These are phyloP conservation scores for Diplodia sapinea DNA, from an alignment of 2,329 filamentous ascomycete genomes.

Conservation along the genomic window DNA sequence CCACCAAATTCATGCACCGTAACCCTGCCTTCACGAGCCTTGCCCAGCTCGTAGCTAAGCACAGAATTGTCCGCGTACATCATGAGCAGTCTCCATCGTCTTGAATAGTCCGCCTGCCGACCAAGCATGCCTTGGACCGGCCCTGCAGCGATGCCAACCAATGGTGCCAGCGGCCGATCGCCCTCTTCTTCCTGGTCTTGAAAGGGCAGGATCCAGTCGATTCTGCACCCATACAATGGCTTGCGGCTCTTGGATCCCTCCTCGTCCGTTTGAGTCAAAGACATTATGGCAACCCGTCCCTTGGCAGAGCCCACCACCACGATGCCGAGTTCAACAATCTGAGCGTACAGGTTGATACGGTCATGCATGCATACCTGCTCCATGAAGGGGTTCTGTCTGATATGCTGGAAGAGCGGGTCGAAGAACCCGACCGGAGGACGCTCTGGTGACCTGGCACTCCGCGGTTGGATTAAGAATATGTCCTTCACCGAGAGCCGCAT, in stretches of 20 bases:
- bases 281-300: constrained; percentile 68
- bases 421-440: constrained; percentile 11
- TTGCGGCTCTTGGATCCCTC: constrained; percentile 32
- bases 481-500: constrained; percentile 53
- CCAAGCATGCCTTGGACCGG: constrained; percentile 61
- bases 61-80: constrained; percentile 74
- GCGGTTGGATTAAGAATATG: constrained; percentile 52
- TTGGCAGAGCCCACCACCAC: constrained; percentile 70
- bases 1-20: constrained; percentile 20
- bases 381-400: background rate
- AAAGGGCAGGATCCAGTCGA: constrained; percentile 64
- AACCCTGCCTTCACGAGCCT: constrained; percentile 22
- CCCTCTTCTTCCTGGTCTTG: constrained; percentile 57
- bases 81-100: constrained; percentile 71
- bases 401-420: constrained; percentile 33
- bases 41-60: constrained; percentile 70
- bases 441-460: constrained; percentile 21
- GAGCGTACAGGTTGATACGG: constrained; percentile 66
- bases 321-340: constrained; percentile 73
- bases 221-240: constrained; percentile 54
- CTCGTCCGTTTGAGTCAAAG: constrained; percentile 55
- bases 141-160: constrained; percentile 72
- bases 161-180: constrained; percentile 53
- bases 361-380: constrained; percentile 43
- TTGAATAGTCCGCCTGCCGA: constrained; percentile 34